These are phyloP conservation scores for Juncus inflexus DNA, from an alignment of 176 grass and related monocot species.

Conservation along the genomic window DNA sequence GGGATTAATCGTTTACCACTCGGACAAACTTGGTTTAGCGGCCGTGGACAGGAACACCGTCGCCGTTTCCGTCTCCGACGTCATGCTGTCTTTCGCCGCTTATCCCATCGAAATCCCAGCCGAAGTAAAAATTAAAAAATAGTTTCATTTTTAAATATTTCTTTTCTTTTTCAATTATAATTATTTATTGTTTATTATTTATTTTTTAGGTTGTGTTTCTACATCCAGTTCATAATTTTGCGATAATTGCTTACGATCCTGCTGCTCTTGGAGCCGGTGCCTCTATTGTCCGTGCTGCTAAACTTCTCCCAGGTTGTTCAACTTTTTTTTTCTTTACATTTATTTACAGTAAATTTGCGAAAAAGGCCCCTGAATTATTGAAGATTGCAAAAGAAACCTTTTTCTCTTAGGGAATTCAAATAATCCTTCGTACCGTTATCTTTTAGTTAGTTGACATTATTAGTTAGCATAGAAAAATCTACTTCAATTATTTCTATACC, in stretches of 20 bases:
- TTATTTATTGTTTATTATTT: constrained; percentile 17
- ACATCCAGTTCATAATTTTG: constrained; percentile 96
- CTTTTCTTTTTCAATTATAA: background rate
- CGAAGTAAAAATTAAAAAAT: constrained; percentile 48
- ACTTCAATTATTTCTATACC: no score
- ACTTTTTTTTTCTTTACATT: no score
- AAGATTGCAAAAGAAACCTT: no score
- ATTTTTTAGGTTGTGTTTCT: constrained; percentile 85
- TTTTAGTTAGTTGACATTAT: background rate
- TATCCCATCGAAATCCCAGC: constrained; percentile 99
- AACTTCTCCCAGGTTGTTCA: constrained; percentile 88
- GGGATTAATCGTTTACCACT: constrained; percentile 87
- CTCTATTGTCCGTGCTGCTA: constrained; percentile 83
- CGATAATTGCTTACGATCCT: constrained; percentile 91
- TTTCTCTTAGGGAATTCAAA: no score
- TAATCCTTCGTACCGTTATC: no score
- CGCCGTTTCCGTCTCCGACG: constrained; percentile 86
- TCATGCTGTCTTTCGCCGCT: constrained; percentile 98
- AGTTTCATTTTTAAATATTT: background rate
- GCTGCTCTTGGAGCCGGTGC: constrained; percentile 88
- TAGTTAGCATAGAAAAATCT: background rate
- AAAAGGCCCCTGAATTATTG: no score
- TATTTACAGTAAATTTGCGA: no score
- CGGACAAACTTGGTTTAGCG: constrained; percentile 72
- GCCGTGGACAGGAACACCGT: constrained; percentile 96